Base-by-base conservation (phyloP, 495 filamentous ascomycete species). In the Monascus purpureus region DNA sequence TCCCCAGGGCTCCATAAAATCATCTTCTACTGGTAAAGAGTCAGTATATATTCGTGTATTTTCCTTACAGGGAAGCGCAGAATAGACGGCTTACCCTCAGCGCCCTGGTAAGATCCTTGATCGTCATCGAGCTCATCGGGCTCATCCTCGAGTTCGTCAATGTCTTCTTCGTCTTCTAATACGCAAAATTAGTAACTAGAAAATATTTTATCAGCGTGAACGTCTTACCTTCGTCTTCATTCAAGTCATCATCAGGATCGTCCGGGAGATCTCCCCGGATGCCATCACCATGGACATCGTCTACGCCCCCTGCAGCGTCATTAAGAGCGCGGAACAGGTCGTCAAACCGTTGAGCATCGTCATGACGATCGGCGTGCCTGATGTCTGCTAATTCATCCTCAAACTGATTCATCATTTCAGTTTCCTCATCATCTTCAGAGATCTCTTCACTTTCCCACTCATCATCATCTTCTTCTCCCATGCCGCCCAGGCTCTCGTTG, bases 181-280 rank as follows among this genome's bases (percentile, higher is more conserved):
- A 32, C 49, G 33, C 12, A 34, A 39, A 14, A 28, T 46, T 26
- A 43, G 36, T 25, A 17, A 35, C 11, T n/a, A 31, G 15, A 6
- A 8, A 8, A 7, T 11, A 9, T 20, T 20, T 14, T 16, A 24
- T 22, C 9, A 7, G n/a, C 18, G 36, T 35, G 22, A 35, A 43
- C 15, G 43, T 72, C 75, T 57, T 57, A 82, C 77, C 75, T 40
- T 72, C 74, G 50, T 76, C 76, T 29, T 77, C 75, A 20, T 77
- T 72, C 42, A 63, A 31, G 11, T 87, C 82, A 18, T 83, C 80
- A 31, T 82, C 80, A 12, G 81, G 78, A 33, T 63, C 62, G 37
- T 63, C 62, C 27, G 58, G 53, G 18, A 62, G 38, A 43, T 60
- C 59, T 16, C 45, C 54, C 17, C 51, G 56, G 22, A 64, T 42